Base-by-base conservation (phyloP, 208 protist genomes). In the Crithidia bombi region DNA sequence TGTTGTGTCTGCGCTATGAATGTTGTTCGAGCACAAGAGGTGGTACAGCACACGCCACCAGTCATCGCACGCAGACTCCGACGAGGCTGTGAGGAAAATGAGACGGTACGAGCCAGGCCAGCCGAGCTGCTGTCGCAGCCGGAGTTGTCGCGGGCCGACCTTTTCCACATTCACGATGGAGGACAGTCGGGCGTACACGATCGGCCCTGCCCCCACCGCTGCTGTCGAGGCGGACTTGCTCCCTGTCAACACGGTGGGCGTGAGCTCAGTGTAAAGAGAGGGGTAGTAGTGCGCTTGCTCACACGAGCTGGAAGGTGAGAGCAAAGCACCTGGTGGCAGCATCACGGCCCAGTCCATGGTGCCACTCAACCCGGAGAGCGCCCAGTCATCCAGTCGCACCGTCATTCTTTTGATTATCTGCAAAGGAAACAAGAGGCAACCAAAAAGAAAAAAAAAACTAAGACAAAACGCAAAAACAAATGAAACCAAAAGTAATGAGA, bases 101-200 rank as follows among this genome's bases (percentile, higher is more conserved):
- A 66, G 47, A 12, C 54, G 63, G 35, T 64, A 59, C 2, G 36
- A 23, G 30, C 63, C 70, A 3, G 70, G 44, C 14, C 59, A 55
- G 14, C 56, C 63, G 11, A 43, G 56, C 46, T 64, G 62, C 63
- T 76, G 70, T 0, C 57, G 71, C 9, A 70, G 56, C 15, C 71
- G 56, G 23, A 71, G 63, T 50, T 71, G 64, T 3, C 49, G 64
- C 32, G 71, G 64, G 2, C 71, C 57, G 2, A 77, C 51, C 33
- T 67, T 77, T n/a, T 70, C 71, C 19, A 77, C 33, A 12, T 19
- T 32, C n/a, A 71, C 38, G n/a, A 77, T 54, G 36, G 71, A 77
- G 33, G 64, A 70, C 25, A 71, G 38, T 0, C 63, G 51, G 9
- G 71, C 71, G 57, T 77, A 77, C 21, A 71, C 63, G n/a, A 71